phyloP scores from a whole-genome alignment of 345 rosid species.

The Cardamine resedifolia region DNA sequence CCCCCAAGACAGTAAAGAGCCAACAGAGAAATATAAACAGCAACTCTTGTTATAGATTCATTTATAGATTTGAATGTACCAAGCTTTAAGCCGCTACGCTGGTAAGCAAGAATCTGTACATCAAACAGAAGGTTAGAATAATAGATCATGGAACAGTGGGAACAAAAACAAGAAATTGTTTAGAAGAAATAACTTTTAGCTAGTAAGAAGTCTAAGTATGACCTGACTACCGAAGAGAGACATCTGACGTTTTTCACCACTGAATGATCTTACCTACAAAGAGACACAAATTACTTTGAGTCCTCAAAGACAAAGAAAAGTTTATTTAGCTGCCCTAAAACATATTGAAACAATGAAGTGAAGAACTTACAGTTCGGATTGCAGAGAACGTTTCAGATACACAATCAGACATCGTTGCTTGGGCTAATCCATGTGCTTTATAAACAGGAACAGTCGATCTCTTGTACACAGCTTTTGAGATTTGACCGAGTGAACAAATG shows the following conservation, averaged over 20 bases:
- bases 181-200: neutral
- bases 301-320: constrained; percentile 14
- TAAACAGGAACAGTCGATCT: constrained; percentile 85
- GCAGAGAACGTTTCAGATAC: constrained; percentile 91
- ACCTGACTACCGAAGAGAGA: constrained; percentile 79
- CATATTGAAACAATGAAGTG: constrained; percentile 4
- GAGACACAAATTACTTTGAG: constrained; percentile 23
- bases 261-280: constrained; percentile 88
- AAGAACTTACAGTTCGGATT: constrained; percentile 78
- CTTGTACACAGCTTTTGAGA: constrained; percentile 67
- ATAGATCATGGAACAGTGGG: neutral
- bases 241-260: constrained; percentile 97
- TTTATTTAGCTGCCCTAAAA: neutral
- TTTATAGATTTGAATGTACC: constrained; percentile 88
- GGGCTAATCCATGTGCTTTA: constrained; percentile 83
- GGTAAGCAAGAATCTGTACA: constrained; percentile 79
- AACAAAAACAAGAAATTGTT: neutral
- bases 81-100: constrained; percentile 85
- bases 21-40: constrained; percentile 82
- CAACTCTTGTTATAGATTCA: constrained; percentile 89
- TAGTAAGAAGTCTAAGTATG: constrained; percentile 25
- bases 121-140: constrained; percentile 26
- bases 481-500: constrained; percentile 20
- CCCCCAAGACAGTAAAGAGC: constrained; percentile 93
- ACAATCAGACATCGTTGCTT: constrained; percentile 93